Base-by-base conservation (phyloP, 805 yeast species). In the Starmerella sirachaensis region DNA sequence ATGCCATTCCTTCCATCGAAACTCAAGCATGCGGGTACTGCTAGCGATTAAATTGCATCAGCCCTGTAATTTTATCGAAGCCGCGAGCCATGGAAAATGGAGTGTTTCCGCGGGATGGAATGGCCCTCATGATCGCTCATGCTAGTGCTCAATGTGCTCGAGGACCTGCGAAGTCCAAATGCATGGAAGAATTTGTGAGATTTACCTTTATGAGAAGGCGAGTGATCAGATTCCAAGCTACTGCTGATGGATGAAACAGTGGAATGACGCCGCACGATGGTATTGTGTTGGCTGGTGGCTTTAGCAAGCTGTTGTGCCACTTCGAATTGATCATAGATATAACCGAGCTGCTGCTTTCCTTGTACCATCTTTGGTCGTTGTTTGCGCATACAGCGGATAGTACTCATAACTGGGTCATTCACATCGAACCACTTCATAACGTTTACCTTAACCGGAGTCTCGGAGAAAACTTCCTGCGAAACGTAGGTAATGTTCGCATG, bases 361-460 rank as follows among this genome's bases (percentile, higher is more conserved):
- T 64, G 66, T 8, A 64, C 69, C 67, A 64, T 64, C 21, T 58
- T 57, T 28, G 59, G 55, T 24, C 68, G 48, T 47, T 64, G 68
- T 29, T 57, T 46, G 23, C 69, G 51, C 54, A 64, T 56, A 19
- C 47, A 40, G 12, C 55, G 42, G 3, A 64, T 58, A 4, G 47
- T 40, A 19, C 48, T 29, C 51, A 51, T 41, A 10, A 51, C 52
- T 3, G 49, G 48, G 35, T 50, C 54, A 10, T 28, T 28, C 11
- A 26, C 33, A 16, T 47, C 38, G 34, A 33, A 45, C 50, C 54
- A 46, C 18, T 37, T 31, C 23, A 45, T 14, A 9, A 51, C 54
- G 31, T 50, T 42, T 11, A 49, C 24, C 3, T 29, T 33, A 7
- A 23, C 37, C 9, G 55, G 55, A n/a, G 38, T 31, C 25, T 47